phyloP scores from a whole-genome alignment of 1,139 yeast genomes.

The Hemisphaericaspora subhashii region DNA sequence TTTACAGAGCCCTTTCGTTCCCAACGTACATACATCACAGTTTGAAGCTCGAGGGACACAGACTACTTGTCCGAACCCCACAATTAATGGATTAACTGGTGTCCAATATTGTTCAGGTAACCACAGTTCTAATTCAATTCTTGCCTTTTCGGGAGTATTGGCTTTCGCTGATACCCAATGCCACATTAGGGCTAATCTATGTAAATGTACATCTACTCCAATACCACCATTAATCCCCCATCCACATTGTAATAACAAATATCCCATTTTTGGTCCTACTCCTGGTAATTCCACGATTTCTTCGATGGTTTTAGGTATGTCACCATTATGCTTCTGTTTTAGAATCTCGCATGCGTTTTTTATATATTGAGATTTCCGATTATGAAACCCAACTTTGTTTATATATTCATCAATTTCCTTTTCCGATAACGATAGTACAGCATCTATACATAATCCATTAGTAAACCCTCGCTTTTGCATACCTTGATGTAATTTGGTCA shows the following conservation, averaged over 20 bases:
- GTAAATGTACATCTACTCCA: constrained; percentile 93
- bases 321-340: constrained; percentile 53
- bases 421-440: constrained; percentile 49
- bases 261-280: constrained; percentile 96
- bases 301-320: constrained; percentile 67
- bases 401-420: constrained; percentile 62
- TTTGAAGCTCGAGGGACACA: constrained; percentile 73
- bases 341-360: constrained; percentile 61
- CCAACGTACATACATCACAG: constrained; percentile 74
- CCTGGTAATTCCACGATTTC: constrained; percentile 79
- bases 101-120: constrained; percentile 73
- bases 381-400: constrained; percentile 85
- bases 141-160: constrained; percentile 72
- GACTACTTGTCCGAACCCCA: constrained; percentile 90
- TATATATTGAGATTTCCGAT: constrained; percentile 71
- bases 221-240: constrained; percentile 79
- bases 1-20: constrained; percentile 51
- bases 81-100: constrained; percentile 81
- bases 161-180: constrained; percentile 62
- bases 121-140: constrained; percentile 71
- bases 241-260: constrained; percentile 73
- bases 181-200: constrained; percentile 79
- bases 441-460: constrained; percentile 34
- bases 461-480: constrained; percentile 30
- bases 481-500: constrained; percentile 56